Percentiles rank a stretch among this genome's conserved stretches.
Conservation (phyloP, 139 green algal species). For the Chara braunii region DNA sequence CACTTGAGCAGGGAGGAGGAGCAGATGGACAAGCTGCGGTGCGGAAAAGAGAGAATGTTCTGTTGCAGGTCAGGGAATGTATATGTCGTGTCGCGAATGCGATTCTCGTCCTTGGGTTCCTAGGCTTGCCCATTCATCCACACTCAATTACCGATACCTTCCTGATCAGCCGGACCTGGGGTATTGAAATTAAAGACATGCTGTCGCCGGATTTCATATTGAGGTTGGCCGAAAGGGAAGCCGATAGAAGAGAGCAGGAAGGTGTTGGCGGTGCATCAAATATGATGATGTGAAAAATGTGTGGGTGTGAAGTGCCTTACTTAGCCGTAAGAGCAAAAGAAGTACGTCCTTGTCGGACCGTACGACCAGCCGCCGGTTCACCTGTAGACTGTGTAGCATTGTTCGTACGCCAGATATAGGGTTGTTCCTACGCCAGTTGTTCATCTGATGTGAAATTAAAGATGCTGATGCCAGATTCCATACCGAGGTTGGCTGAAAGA, state of each 20-base stretch:
- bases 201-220: constrained; percentile 45
- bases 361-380: too few species aligned
- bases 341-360: too few species aligned
- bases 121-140: constrained; percentile 57
- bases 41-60: constrained; percentile 3
- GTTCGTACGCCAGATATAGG: too few species aligned
- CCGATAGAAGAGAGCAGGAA: constrained; percentile 8
- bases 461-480: constrained; percentile 49
- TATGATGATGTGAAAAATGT: not conserved
- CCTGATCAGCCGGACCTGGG: constrained; percentile 39
- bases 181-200: constrained; percentile 47
- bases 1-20: not conserved
- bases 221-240: constrained; percentile 43
- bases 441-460: constrained; percentile 22
- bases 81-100: constrained; percentile 52
- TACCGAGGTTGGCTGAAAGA: constrained; percentile 40
- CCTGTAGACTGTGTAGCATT: too few species aligned
- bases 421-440: too few species aligned
- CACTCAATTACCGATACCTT: constrained; percentile 49
- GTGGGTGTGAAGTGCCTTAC: too few species aligned
- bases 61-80: constrained; percentile 42
- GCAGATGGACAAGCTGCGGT: constrained; percentile 10
- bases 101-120: constrained; percentile 50
- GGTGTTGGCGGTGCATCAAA: not conserved
- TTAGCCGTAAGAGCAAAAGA: too few species aligned